phyloP scores from a whole-genome alignment of 192 early-diverging fungal species.

The Borealophlyctis nickersoniae region DNA sequence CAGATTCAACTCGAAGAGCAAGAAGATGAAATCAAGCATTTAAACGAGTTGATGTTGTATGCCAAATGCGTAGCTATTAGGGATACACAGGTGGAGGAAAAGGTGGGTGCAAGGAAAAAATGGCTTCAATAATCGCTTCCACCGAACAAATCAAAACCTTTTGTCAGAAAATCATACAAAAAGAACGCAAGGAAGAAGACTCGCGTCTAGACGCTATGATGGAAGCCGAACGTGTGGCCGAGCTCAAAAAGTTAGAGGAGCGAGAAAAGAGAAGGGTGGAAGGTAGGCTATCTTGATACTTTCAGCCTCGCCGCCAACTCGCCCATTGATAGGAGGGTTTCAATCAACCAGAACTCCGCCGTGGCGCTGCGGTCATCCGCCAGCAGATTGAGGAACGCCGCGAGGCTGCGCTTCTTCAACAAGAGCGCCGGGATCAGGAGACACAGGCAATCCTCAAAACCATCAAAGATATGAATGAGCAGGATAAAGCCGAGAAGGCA shows the following conservation, averaged over 20 bases:
- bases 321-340: too few relatives aligned
- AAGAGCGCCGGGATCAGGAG: constrained; percentile 56
- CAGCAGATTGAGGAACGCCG: constrained; percentile 54
- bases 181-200: constrained; percentile 50
- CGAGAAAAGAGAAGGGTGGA: constrained; percentile 41
- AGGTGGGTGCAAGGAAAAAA: constrained; percentile 36
- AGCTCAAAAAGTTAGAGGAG: constrained; percentile 52
- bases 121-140: neutral
- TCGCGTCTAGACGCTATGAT: constrained; percentile 54
- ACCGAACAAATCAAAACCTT: too few relatives aligned
- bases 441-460: constrained; percentile 52
- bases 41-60: constrained; percentile 65
- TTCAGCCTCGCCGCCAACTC: neutral
- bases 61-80: constrained; percentile 64
- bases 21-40: constrained; percentile 65
- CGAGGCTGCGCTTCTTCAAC: constrained; percentile 52
- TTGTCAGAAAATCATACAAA: constrained; percentile 47
- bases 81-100: constrained; percentile 58
- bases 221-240: constrained; percentile 50
- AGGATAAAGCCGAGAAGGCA: constrained; percentile 48
- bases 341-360: constrained; percentile 45
- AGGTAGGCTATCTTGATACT: constrained; percentile 23
- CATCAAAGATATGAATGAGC: constrained; percentile 44
- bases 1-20: constrained; percentile 63
- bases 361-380: constrained; percentile 54